These are phyloP conservation scores for Alternaria atra DNA, from an alignment of 2,329 filamentous ascomycete genomes.

Conservation along the genomic window DNA sequence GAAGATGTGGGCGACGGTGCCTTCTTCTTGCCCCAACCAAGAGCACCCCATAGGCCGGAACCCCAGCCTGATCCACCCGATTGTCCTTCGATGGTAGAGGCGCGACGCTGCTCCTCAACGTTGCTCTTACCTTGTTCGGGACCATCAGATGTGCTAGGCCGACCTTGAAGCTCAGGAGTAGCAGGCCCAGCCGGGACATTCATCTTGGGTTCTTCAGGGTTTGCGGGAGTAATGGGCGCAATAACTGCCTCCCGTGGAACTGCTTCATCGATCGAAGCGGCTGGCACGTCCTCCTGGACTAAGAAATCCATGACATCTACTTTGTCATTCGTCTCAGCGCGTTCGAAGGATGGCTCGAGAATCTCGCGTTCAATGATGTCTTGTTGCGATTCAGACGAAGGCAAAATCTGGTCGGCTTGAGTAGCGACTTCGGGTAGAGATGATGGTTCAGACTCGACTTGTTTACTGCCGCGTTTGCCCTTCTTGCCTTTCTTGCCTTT, in stretches of 20 bases:
- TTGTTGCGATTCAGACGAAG: constrained; percentile 12
- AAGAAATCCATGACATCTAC: constrained; percentile 24
- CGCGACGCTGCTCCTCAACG: constrained; percentile 11
- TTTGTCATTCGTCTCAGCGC: constrained; percentile 17
- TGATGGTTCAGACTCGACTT: constrained; percentile 23
- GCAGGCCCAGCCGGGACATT: constrained; percentile 2
- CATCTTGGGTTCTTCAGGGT: neutral
- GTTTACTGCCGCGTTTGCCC: constrained; percentile 33
- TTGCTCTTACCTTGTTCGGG: constrained; percentile 6
- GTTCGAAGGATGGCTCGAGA: constrained; percentile 32
- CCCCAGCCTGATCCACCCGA: constrained; percentile 34
- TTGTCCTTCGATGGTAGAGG: constrained; percentile 16
- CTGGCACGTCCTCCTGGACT: constrained; percentile 16
- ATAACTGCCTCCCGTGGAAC: neutral
- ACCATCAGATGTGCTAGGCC: constrained; percentile 11
- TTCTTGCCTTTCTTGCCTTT: constrained; percentile 48
- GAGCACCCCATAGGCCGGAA: constrained; percentile 37
- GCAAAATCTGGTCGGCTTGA: constrained; percentile 11
- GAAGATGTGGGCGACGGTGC: constrained; percentile 22
- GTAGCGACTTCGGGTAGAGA: constrained; percentile 10
- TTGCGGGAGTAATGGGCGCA: neutral
- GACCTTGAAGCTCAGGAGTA: neutral
- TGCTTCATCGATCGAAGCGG: neutral
- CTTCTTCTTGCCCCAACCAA: constrained; percentile 47
- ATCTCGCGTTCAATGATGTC: constrained; percentile 32